Base-by-base conservation (phyloP, 2,329 filamentous ascomycete species). In the Colletotrichum tofieldiae region DNA sequence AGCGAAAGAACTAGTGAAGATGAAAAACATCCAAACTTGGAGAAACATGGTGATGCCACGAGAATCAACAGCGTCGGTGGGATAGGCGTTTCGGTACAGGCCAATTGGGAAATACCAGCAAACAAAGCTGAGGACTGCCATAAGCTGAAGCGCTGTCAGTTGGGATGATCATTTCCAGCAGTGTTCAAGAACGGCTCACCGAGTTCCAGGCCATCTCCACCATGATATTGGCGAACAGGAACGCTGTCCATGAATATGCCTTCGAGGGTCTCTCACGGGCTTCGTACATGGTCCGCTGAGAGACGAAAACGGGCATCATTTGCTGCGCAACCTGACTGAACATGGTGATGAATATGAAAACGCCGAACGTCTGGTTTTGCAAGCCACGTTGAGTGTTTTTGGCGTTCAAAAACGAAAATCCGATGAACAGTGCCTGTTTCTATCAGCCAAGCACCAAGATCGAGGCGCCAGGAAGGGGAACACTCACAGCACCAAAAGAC, bases 261-360 rank as follows among this genome's bases (percentile, higher is more conserved):
- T 92, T 92, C 7, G 89, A 91, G 0, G 91, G 91, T 0, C 91
- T 85, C 77, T 93, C 92, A 41, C 91, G 90, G 6, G 90, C 88
- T 81, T 94, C 93, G 77, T 94, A 94, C 11, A 94, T 83, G 18
- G 90, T 86, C 39, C 92, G 88, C 76, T 93, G 91, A 0, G 88
- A 87, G 54, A 93, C 89, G 75, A 94, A 94, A 71, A 91, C 89
- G 1, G 92, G 92, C 87, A 93, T 92, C 75, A 92, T 90, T 75
- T 92, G 90, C 73, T 92, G 87, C 0, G 90, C 86, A 58, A 93
- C 80, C 65, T 89, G 87, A 35, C 89, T 88, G 80, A 94, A 94
- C 79, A 94, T 91, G 18, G 90, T 93, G 67, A 90, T 82, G 73
- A 93, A 84, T 86, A 94, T 90, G 82, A 94, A 94, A 65, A 94